These are phyloP conservation scores for Trichoderma semiorbis DNA, from an alignment of 2,329 filamentous ascomycete genomes.

Conservation along the genomic window DNA sequence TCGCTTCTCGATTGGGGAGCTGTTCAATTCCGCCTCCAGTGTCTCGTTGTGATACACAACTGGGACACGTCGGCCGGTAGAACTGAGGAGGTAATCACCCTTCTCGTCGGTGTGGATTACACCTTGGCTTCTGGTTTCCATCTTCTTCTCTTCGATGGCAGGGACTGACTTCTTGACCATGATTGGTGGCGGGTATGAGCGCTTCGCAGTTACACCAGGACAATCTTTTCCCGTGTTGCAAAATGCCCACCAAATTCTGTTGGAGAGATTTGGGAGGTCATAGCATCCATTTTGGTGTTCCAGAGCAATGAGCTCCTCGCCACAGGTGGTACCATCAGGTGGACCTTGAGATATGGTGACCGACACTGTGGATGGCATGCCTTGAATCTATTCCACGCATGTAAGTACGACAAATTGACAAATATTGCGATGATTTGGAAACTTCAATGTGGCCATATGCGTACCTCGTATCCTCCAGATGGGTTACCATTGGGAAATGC, in stretches of 20 bases:
- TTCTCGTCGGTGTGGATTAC: not conserved
- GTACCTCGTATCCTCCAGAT: slow-evolving; percentile 11
- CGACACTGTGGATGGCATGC: slow-evolving; percentile 11
- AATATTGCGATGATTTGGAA: not conserved
- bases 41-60: slow-evolving; percentile 7
- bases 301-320: slow-evolving; percentile 1
- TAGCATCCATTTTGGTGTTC: slow-evolving; percentile 15
- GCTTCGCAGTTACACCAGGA: not conserved
- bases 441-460: not conserved
- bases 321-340: slow-evolving; percentile 1
- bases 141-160: not conserved
- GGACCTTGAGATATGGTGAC: slow-evolving; percentile 4
- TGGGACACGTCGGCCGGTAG: not conserved
- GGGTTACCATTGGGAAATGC: not conserved
- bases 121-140: not conserved
- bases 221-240: slow-evolving; percentile 17
- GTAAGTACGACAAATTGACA: not conserved
- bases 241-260: slow-evolving; percentile 16
- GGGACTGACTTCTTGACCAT: not conserved
- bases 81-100: slow-evolving; percentile 4
- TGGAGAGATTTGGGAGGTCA: slow-evolving; percentile 5
- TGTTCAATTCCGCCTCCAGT: not conserved
- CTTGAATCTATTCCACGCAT: slow-evolving; percentile 1
- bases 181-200: not conserved
- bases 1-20: not conserved